phyloP scores from a whole-genome alignment of 1,139 yeast species.

The Petasospora fabianii region DNA sequence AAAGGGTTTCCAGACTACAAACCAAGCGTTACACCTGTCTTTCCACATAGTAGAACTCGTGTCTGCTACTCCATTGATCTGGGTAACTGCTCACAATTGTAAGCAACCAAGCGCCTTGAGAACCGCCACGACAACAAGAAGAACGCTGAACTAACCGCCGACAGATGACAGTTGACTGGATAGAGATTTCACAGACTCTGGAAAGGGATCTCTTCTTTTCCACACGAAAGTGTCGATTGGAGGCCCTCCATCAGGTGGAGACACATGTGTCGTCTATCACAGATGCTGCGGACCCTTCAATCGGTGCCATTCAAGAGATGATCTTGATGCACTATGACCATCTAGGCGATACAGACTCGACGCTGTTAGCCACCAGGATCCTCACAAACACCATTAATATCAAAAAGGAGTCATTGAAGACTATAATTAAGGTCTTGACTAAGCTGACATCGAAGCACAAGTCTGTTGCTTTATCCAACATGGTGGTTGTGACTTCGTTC shows the following conservation, averaged over 20 bases:
- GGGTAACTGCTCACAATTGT: neutral
- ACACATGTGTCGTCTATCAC: slow-evolving; percentile 26
- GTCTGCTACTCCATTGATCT: too few species aligned
- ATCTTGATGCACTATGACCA: slow-evolving; percentile 46
- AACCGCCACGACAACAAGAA: neutral
- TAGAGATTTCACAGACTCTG: slow-evolving; percentile 28
- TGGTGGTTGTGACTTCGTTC: slow-evolving; percentile 59
- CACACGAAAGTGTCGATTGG: slow-evolving; percentile 34
- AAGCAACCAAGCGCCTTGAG: neutral
- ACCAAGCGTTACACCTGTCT: too few species aligned
- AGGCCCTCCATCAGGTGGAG: slow-evolving; percentile 21
- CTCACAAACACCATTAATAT: slow-evolving; percentile 35
- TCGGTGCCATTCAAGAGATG: slow-evolving; percentile 28
- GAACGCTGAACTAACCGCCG: neutral
- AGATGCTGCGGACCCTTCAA: slow-evolving; percentile 20
- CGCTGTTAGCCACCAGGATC: slow-evolving; percentile 38
- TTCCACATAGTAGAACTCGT: neutral
- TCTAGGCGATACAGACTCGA: slow-evolving; percentile 51
- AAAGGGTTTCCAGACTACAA: too few species aligned
- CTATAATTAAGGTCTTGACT: slow-evolving; percentile 37
- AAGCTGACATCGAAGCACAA: slow-evolving; percentile 34
- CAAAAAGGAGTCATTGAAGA: slow-evolving; percentile 34
- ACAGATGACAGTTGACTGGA: slow-evolving; percentile 8
- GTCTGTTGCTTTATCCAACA: slow-evolving; percentile 49
- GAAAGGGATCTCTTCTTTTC: slow-evolving; percentile 34